Evolutionary conservation across 2,329 filamentous ascomycete species (phyloP).

Genomic region (Exophiala oligosperma): DNA sequence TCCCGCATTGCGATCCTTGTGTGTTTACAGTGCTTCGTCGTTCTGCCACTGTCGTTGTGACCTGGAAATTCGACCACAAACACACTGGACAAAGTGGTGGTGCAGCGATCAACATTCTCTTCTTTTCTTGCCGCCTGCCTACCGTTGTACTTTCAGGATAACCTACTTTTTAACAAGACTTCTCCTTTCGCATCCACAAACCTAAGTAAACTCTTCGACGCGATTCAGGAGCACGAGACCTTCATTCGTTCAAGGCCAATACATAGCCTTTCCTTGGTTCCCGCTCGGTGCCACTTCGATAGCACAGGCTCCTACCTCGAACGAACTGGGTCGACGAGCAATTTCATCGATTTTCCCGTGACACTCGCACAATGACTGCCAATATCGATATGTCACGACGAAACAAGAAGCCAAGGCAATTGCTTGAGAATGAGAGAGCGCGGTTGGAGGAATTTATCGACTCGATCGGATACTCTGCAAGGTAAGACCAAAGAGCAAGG

Average conservation of each 20-base stretch:
- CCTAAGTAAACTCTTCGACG: neutral
- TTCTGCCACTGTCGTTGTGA: neutral
- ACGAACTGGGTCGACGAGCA: neutral
- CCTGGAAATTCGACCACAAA: neutral
- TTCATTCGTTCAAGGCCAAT: neutral
- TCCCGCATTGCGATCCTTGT: neutral
- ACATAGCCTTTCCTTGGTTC: too few relatives aligned
- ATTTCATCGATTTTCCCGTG: neutral
- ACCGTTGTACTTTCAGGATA: neutral
- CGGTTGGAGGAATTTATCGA: constrained; percentile 90
- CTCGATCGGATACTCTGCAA: constrained; percentile 89
- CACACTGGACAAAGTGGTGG: neutral
- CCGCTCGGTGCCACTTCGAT: too few relatives aligned
- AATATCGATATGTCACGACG: constrained; percentile 79
- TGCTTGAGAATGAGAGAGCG: constrained; percentile 78
- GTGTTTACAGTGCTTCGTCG: neutral
- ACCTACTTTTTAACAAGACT: too few relatives aligned
- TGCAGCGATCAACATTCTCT: neutral
- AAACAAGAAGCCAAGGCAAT: constrained; percentile 78
- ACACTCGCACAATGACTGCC: constrained; percentile 18
- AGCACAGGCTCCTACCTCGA: neutral
- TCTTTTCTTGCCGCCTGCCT: neutral
- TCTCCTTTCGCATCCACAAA: neutral
- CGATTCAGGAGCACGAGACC: constrained; percentile 21
- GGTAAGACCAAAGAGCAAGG: constrained; percentile 53